phyloP scores from a whole-genome alignment of 257 asterid species.

The Gardenia jasminoides region DNA sequence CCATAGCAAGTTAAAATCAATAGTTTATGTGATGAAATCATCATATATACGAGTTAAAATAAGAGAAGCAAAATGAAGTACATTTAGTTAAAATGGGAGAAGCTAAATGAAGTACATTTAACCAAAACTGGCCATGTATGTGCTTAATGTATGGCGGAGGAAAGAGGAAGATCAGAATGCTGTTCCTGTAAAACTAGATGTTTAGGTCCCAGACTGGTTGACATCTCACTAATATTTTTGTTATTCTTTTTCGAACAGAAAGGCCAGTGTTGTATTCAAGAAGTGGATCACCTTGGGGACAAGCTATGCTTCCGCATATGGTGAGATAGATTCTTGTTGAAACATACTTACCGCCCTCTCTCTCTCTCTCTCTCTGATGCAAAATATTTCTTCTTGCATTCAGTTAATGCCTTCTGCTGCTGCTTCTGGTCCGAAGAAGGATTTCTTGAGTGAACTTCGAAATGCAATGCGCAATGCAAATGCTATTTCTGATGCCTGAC shows the following conservation, averaged over 20 bases:
- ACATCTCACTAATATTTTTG: not conserved
- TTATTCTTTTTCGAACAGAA: slow-evolving; percentile 40
- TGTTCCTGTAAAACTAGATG: not conserved
- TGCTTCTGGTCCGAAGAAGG: slow-evolving; percentile 58
- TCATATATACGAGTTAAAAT: not conserved
- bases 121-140: not conserved
- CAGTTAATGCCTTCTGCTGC: slow-evolving; percentile 56
- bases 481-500: slow-evolving; percentile 36
- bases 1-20: too few relatives aligned
- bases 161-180: not conserved
- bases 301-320: slow-evolving; percentile 70
- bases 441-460: slow-evolving; percentile 71
- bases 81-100: not conserved
- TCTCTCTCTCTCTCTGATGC: slow-evolving; percentile 1
- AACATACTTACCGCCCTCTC: not conserved
- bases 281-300: slow-evolving; percentile 68
- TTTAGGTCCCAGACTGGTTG: not conserved
- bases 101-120: not conserved
- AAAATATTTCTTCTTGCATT: slow-evolving; percentile 19
- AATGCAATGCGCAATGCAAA: slow-evolving; percentile 61
- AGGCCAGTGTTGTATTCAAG: slow-evolving; percentile 73
- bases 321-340: slow-evolving; percentile 33
- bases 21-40: not conserved
- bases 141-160: not conserved
- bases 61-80: not conserved